Conservation (phyloP, 768 basidiomycete genomes). For the Phaffia tasmanica region DNA sequence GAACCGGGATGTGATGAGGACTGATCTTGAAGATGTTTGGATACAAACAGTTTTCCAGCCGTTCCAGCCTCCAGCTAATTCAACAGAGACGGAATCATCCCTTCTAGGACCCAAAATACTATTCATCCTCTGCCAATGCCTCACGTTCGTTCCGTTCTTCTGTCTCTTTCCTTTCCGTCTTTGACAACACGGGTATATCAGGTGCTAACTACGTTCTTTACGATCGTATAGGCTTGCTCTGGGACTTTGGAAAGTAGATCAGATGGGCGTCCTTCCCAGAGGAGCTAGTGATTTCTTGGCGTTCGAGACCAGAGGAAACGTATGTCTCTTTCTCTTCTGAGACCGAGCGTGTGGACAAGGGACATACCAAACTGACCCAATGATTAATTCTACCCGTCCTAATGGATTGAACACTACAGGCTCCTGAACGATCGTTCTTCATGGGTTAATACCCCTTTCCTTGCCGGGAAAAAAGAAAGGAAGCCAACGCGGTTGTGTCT, state of each 20-base stretch:
- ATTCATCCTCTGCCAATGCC: conserved; percentile 32
- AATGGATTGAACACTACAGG: too few relatives aligned
- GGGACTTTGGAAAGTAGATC: conserved; percentile 83
- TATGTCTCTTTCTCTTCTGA: conserved; percentile 39
- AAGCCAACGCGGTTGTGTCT: too few relatives aligned
- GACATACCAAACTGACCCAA: too few relatives aligned
- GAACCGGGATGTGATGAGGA: too few relatives aligned
- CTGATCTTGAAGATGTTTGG: too few relatives aligned
- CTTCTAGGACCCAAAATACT: conserved; percentile 21
- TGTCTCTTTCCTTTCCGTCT: background rate
- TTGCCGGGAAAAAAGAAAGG: too few relatives aligned
- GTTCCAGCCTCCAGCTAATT: conserved; percentile 11
- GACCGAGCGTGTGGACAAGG: too few relatives aligned
- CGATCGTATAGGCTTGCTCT: conserved; percentile 52
- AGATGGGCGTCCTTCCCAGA: conserved; percentile 81
- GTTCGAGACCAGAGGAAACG: conserved; percentile 68
- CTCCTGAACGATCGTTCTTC: too few relatives aligned
- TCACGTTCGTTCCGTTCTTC: conserved; percentile 32
- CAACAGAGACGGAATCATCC: conserved; percentile 12
- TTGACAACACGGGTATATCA: background rate
- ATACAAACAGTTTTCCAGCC: conserved; percentile 15
- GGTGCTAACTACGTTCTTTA: too few relatives aligned
- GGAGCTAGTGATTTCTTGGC: conserved; percentile 92
- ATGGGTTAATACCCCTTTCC: too few relatives aligned
- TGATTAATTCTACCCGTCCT: too few relatives aligned